Conservation (phyloP, 1,139 yeast species). For the Yamadazyma diospyri region DNA sequence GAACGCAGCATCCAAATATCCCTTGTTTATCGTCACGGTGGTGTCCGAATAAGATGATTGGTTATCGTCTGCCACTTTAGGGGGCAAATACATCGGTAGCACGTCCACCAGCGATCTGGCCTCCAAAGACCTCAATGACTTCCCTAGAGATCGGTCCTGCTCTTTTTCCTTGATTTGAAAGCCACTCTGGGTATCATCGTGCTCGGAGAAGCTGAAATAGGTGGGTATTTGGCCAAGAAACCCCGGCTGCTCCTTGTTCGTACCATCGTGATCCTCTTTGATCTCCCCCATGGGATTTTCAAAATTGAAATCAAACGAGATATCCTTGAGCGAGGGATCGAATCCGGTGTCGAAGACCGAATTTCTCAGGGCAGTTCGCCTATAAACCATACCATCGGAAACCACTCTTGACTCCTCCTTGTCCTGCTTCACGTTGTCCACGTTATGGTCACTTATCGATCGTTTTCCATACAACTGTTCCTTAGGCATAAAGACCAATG, state of each 20-base stretch:
- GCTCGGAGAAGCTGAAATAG: constrained; percentile 11
- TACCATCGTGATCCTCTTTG: constrained; percentile 2
- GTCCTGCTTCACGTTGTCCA: background rate
- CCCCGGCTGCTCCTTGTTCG: background rate
- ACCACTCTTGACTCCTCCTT: constrained; percentile 5
- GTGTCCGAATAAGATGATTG: constrained; percentile 3
- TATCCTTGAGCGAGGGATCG: constrained; percentile 16
- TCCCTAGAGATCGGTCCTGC: background rate
- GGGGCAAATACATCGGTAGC: constrained; percentile 3
- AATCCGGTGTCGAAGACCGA: constrained; percentile 17
- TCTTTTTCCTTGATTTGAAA: constrained; percentile 2
- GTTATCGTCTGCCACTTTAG: background rate
- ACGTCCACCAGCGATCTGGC: constrained; percentile 3
- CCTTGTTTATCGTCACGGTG: background rate
- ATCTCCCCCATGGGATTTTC: constrained; percentile 1
- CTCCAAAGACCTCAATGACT: too few species aligned
- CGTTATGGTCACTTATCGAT: constrained; percentile 2
- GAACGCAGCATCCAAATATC: background rate
- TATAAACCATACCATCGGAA: constrained; percentile 14
- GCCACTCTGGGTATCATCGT: constrained; percentile 6
- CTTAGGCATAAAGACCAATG: constrained; percentile 1
- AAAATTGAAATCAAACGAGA: constrained; percentile 12
- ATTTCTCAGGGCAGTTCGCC: constrained; percentile 7
- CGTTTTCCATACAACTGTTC: constrained; percentile 2
- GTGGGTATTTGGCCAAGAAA: constrained; percentile 1